Conservation (phyloP, 2,329 filamentous ascomycete genomes). For the Peltaster fructicola region DNA sequence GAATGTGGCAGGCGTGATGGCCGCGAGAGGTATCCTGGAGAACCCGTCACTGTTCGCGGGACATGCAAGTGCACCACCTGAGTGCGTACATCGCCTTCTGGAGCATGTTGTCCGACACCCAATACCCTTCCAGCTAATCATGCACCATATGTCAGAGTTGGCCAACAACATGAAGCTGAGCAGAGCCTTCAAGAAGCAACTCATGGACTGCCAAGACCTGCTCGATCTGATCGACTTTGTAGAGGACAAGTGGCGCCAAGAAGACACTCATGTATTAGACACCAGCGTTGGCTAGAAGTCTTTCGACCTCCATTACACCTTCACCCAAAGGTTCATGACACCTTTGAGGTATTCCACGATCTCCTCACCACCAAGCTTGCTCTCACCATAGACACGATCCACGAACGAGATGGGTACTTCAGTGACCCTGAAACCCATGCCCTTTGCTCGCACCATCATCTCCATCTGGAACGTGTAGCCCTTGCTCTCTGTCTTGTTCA, state of each 20-base stretch:
- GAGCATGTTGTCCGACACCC: conserved; percentile 37
- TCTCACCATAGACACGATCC: conserved; percentile 86
- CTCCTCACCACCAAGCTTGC: conserved; percentile 84
- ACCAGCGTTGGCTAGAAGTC: too few relatives aligned
- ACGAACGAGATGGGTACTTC: conserved; percentile 96
- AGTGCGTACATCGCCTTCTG: conserved; percentile 46
- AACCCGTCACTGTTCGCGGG: conserved; percentile 51
- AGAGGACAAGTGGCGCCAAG: conserved; percentile 12
- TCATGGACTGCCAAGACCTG: conserved; percentile 17
- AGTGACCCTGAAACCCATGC: conserved; percentile 81
- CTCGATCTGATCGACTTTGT: conserved; percentile 19
- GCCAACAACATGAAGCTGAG: conserved; percentile 38
- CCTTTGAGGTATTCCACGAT: conserved; percentile 87
- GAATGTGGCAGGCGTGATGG: conserved; percentile 41
- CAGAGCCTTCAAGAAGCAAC: conserved; percentile 13
- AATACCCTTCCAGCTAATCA: conserved; percentile 43
- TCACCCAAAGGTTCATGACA: conserved; percentile 31
- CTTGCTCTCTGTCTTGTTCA: conserved; percentile 80
- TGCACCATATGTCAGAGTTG: conserved; percentile 54
- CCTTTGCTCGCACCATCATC: conserved; percentile 95
- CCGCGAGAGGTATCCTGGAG: conserved; percentile 47
- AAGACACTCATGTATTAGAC: conserved; percentile 1
- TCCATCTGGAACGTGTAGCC: conserved; percentile 99
- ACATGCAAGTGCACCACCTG: conserved; percentile 39
- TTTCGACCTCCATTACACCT: conserved; percentile 21